These are phyloP conservation scores for Backusella australiensis DNA, from an alignment of 192 early-diverging fungal species.

Conservation along the genomic window DNA sequence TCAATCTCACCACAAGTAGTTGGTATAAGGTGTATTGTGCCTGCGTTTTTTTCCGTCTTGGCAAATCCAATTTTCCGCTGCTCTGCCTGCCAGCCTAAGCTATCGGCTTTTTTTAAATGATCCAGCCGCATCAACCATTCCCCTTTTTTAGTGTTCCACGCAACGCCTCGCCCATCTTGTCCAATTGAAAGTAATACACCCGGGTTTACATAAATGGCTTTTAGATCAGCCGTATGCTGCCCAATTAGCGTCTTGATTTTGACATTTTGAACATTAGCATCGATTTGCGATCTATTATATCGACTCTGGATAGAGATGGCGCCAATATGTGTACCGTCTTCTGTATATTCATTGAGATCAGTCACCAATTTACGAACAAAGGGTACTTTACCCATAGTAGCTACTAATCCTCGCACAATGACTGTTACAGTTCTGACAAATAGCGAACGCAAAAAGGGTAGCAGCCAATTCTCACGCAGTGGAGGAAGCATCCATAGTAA, in stretches of 20 bases:
- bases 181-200: constrained; percentile 23
- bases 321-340: constrained; percentile 26
- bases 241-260: constrained; percentile 22
- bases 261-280: constrained; percentile 11
- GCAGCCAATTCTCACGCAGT: constrained; percentile 14
- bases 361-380: not conserved
- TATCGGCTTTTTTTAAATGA: not conserved
- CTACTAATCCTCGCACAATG: not conserved
- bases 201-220: not conserved
- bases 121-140: constrained; percentile 34
- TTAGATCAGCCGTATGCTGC: constrained; percentile 30
- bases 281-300: constrained; percentile 17
- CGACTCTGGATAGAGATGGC: constrained; percentile 28
- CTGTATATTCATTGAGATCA: constrained; percentile 23
- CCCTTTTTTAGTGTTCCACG: constrained; percentile 22
- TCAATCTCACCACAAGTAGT: constrained; percentile 24
- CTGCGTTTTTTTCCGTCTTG: not conserved
- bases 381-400: not conserved
- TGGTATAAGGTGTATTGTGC: not conserved
- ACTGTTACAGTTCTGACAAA: not conserved
- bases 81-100: constrained; percentile 5
- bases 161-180: constrained; percentile 29
- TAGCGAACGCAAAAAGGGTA: constrained; percentile 8
- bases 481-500: constrained; percentile 28
- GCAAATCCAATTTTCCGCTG: constrained; percentile 2